Base-by-base conservation (phyloP, 169 alveolate species). In the Eimeria maxima region DNA sequence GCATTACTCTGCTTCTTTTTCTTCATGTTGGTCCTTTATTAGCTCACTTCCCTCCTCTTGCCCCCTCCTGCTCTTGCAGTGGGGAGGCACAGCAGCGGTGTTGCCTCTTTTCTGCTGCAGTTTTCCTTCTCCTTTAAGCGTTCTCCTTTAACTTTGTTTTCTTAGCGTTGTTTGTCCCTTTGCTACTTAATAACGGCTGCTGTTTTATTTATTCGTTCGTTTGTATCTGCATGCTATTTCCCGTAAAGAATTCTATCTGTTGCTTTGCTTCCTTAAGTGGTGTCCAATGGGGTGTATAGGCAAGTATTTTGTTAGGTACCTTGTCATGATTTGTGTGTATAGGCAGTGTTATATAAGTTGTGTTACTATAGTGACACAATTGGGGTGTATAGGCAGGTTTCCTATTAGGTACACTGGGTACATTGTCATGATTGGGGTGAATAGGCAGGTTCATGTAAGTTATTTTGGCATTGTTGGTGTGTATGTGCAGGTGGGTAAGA, bases 401-500 rank as follows among this genome's bases (percentile, higher is more conserved):
- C 67, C 44, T 42, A 3, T 60, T n/a, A 69, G 14, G 18, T 69
- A 29, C 29, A 29, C 45, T 18, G 29, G 14, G 11, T 29, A 27
- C 27, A 22, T 22, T 18, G 13, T 22, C 13, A 53, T 53, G 60
- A 6, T 8, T 53, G 60, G 60, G 18, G 13, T 53, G 24, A 20
- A 78, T 53, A 47, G 16, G 53, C 53, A 50, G 33, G n/a, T 0
- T 27, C 57, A 7, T 20, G 18, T 14, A 10, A 50, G 91, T n/a
- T 20, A 27, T 18, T 3, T 27, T 18, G n/a, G n/a, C n/a, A n/a
- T n/a, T n/a, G n/a, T 74, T 27, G 84, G 53, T 45, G 84, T 74
- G 84, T 33, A 33, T 29, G 38, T n/a, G 44, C 95, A 94, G 96
- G 92, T 97, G 7, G 98, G 98, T 33, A 95, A 96, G 87, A 96